Base-by-base conservation (phyloP, 1,284 basidiomycete species). In the Melampsora larici-populina region DNA sequence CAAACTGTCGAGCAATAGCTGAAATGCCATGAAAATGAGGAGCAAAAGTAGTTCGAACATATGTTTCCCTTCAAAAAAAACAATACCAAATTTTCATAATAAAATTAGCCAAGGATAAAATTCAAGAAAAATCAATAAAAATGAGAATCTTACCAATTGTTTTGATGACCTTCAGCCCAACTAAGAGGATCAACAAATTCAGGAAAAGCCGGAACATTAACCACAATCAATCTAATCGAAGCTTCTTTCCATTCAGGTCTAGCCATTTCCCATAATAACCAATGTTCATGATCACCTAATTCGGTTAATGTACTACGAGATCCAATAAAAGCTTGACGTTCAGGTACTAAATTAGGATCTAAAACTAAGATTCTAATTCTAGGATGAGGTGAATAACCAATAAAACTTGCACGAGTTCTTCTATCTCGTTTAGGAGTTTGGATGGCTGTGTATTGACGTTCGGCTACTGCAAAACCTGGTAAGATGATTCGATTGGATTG, bases 171-270 rank as follows among this genome's bases (percentile, higher is more conserved):
- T 5, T 78, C 60, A 11, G 69, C 79, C 81, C 81, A 82, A 51
- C 80, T 80, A 21, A 73, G n/a, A 0, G 33, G 21, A 58, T 82
- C 80, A 78, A 79, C 81, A 77, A 76, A 81, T 36, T 81, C 81
- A 31, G 81, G 75, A 68, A 79, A 82, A n/a, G 81, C 81, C 40
- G 81, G 71, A 43, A 81, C 80, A 26, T 82, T 81, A 17, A 81
- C 81, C 7, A 81, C 75, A 11, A 72, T 79, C 33, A 81, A 77
- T 62, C 79, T 70, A 13, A 81, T 58, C n/a, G 78, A 80, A 71
- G 81, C 80, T 9, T 40, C 18, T 36, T 21, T 78, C 81, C 81
- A 82, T 55, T 81, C 79, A 0, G 51, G 51, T 29, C 77, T 24
- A 31, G 29, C 76, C 17, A 81, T 49, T 72, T 82, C 80, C 80